Percentiles rank a stretch among this genome's conserved stretches.
phyloP scores from a whole-genome alignment of 352 stramenopile species.

The Blastocystis sp. region DNA sequence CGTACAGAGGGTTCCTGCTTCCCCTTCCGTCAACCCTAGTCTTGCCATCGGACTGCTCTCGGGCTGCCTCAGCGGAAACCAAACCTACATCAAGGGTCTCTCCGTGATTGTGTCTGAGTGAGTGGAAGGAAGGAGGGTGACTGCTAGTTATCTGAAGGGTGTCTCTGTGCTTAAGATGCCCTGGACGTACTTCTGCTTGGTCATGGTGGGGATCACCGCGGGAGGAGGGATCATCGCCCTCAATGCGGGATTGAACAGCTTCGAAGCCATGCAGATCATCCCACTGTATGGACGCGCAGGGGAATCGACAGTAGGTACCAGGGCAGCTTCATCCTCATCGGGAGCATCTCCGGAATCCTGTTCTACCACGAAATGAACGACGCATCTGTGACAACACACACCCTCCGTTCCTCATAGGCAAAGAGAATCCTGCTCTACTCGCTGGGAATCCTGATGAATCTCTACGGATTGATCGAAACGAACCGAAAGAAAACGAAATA shows the following conservation, averaged over 20 bases:
- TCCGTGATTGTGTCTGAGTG: constrained; percentile 40
- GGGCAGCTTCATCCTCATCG: constrained; percentile 55
- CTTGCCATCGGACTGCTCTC: constrained; percentile 40
- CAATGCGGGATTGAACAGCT: constrained; percentile 11
- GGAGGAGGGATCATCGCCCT: constrained; percentile 45
- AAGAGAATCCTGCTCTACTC: constrained; percentile 25
- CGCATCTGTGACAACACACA: neutral
- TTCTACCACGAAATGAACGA: constrained; percentile 57
- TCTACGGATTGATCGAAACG: constrained; percentile 37
- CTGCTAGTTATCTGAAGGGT: constrained; percentile 30
- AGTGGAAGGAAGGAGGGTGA: neutral
- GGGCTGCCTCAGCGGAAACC: constrained; percentile 48
- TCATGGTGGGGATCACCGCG: constrained; percentile 59
- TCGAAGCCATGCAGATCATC: constrained; percentile 63
- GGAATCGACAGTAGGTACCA: constrained; percentile 43
- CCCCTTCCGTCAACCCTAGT: constrained; percentile 9
- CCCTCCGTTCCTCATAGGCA: neutral
- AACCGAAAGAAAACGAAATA: constrained; percentile 63
- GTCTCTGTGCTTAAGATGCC: constrained; percentile 1
- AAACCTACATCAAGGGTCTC: constrained; percentile 60
- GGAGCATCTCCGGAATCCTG: constrained; percentile 51
- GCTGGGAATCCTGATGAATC: constrained; percentile 35
- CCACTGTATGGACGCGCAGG: neutral
- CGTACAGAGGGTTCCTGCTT: neutral
- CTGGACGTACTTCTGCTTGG: constrained; percentile 52